A percentile compares a stretch with the other conserved stretches of the same genome.
phyloP scores from a whole-genome alignment of 2,329 filamentous ascomycete genomes.

The Cyphellophora attinorum region DNA sequence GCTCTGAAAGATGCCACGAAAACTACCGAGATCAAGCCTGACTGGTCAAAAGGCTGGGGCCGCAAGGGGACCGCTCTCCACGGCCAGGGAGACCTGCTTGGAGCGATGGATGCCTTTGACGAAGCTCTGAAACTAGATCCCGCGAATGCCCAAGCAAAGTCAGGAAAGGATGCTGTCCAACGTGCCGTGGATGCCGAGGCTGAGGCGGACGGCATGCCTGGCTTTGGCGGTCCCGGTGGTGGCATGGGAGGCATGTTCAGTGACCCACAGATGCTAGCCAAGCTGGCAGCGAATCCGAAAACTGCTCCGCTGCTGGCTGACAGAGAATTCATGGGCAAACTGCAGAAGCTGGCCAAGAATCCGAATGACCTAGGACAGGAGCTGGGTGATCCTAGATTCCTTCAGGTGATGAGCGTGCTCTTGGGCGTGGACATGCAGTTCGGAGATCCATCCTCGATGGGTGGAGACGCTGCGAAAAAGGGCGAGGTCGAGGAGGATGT shows the following conservation, averaged over 20 bases:
- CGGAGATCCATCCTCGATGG: conserved; percentile 40
- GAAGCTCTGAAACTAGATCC: conserved; percentile 90
- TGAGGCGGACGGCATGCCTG: conserved; percentile 47
- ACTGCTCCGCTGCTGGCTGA: conserved; percentile 74
- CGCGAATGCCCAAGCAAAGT: conserved; percentile 85
- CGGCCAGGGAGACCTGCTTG: conserved; percentile 74
- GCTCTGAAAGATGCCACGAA: conserved; percentile 86
- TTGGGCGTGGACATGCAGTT: conserved; percentile 90
- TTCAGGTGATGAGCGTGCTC: conserved; percentile 86
- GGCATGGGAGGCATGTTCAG: conserved; percentile 90
- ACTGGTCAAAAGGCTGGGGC: conserved; percentile 96
- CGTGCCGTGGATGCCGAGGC: conserved; percentile 77
- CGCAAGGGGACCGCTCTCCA: conserved; percentile 87
- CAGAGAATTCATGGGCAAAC: conserved; percentile 78
- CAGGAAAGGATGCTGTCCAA: conserved; percentile 73
- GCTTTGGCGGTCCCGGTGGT: conserved; percentile 56
- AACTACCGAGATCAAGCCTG: conserved; percentile 87
- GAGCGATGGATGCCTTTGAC: conserved; percentile 82
- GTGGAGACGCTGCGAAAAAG: conserved; percentile 28
- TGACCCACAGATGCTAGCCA: conserved; percentile 80
- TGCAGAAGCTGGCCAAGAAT: conserved; percentile 72
- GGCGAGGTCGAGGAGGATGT: conserved; percentile 60
- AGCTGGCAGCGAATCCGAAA: conserved; percentile 91
- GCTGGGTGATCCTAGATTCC: conserved; percentile 81
- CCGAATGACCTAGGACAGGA: conserved; percentile 66